Evolutionary conservation across 371 early-diverging fungal genomes (phyloP).

Genomic region (Parasitella parasitica): DNA sequence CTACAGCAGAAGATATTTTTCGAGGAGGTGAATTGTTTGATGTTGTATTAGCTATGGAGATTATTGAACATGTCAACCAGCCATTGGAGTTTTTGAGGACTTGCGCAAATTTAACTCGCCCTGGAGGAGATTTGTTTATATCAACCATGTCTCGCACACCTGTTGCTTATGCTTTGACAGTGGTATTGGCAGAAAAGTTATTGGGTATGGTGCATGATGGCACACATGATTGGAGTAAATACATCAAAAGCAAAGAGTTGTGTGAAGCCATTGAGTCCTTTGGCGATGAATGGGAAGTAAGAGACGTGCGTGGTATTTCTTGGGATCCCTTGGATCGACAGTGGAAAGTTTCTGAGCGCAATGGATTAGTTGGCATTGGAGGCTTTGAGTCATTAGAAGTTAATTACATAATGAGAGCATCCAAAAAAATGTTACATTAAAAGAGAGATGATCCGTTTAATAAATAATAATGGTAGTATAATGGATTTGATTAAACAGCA

Average conservation of each 20-base stretch:
- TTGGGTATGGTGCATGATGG: conserved; percentile 79
- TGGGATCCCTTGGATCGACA: conserved; percentile 46
- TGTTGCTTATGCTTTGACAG: conserved; percentile 72
- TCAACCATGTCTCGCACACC: conserved; percentile 93
- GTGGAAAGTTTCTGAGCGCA: conserved; percentile 38
- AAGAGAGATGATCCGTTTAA: conserved; percentile 1
- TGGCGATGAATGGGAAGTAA: conserved; percentile 43
- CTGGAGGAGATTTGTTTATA: conserved; percentile 75
- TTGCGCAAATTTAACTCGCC: conserved; percentile 62
- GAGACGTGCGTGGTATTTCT: conserved; percentile 44
- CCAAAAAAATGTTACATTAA: conserved; percentile 19
- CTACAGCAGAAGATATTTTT: conserved; percentile 69
- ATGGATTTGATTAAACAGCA: background rate
- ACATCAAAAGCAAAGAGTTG: conserved; percentile 51
- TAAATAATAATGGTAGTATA: background rate
- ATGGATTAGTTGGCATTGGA: conserved; percentile 35
- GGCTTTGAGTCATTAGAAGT: conserved; percentile 44
- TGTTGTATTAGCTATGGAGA: conserved; percentile 85
- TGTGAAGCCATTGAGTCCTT: conserved; percentile 29
- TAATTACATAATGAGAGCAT: conserved; percentile 49
- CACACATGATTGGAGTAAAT: conserved; percentile 89
- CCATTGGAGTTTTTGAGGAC: conserved; percentile 70
- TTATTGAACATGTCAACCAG: conserved; percentile 91
- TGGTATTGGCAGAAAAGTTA: conserved; percentile 84
- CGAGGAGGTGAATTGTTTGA: conserved; percentile 69